Base-by-base conservation (phyloP, 164 flowering plant species). In the Magnolia kwangsiensis region DNA sequence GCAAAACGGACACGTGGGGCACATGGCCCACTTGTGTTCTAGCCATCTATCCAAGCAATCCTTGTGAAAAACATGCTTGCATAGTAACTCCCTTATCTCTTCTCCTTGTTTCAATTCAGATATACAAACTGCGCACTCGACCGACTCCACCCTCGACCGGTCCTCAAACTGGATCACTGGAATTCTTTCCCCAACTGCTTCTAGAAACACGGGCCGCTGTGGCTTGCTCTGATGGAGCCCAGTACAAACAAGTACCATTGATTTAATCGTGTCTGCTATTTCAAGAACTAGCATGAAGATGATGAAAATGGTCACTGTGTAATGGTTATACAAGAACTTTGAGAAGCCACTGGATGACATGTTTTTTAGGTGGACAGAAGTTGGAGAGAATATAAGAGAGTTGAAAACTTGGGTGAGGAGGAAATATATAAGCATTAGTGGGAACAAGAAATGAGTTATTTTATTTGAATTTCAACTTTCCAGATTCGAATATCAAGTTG, bases 31-130 rank as follows among this genome's bases (percentile, higher is more conserved):
- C 8, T 27, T 16, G 37, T 7, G 51, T n/a, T 29, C 59, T 20
- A 71, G 37, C 75, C 75, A 77, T 72, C 19, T 71, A 21, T 77
- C 70, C 50, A 77, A 64, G 73, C 79, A 72, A 27, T 16, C 50
- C 63, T 55, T 77, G 70, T 77, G 79, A 68, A 71, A 77, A 1
- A 7, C 50, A 64, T 71, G 79, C 69, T 50, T 20, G 69, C 76
- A 68, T 69, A 16, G 20, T 18, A 76, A 51, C 21, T 21, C 68
- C 63, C 63, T 71, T 7, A 63, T 63, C 59, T 69, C 69, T 4
- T 76, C 78, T n/a, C 74, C 78, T 45, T 76, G 68, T 20, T 69
- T 58, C n/a, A 76, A 59, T 11, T 29, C 59, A 7, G 31, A 23
- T 73, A 76, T 45, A 63, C 78, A 76, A 21, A 76, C 61, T 0